Conservation (phyloP, 1,139 yeast species). For the Geotrichum carabidarum region DNA sequence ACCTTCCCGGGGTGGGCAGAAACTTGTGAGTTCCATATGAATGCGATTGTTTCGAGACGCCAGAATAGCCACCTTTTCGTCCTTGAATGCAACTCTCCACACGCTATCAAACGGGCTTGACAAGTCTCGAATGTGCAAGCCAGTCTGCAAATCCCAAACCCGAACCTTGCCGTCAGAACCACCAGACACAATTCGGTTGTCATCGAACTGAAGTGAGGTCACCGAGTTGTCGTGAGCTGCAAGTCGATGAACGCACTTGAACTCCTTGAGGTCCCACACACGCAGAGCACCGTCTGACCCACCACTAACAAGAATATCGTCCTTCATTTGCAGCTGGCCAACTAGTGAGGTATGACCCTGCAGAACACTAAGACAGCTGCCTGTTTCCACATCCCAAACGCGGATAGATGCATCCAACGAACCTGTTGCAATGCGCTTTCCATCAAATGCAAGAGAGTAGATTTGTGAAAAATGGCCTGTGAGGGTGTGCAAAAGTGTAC, state of each 20-base stretch:
- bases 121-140: conserved; percentile 46
- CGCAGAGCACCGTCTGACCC: conserved; percentile 87
- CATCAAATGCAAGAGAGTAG: conserved; percentile 77
- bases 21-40: conserved; percentile 40
- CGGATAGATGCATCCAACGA: conserved; percentile 89
- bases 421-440: conserved; percentile 70
- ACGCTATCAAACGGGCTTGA: conserved; percentile 39
- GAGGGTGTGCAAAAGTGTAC: conserved; percentile 68
- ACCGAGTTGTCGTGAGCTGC: conserved; percentile 78
- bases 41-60: conserved; percentile 37
- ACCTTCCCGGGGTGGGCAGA: conserved; percentile 27
- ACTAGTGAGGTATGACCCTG: conserved; percentile 66
- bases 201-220: conserved; percentile 82
- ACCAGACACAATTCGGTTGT: conserved; percentile 82
- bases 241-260: conserved; percentile 82
- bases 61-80: conserved; percentile 41
- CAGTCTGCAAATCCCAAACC: conserved; percentile 83
- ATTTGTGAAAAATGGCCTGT: conserved; percentile 88
- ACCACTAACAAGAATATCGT: conserved; percentile 84
- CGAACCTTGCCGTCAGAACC: conserved; percentile 85
- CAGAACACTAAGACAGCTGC: conserved; percentile 69
- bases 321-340: conserved; percentile 82
- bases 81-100: conserved; percentile 42
- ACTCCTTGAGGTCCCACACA: conserved; percentile 89
- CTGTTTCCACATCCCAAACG: conserved; percentile 82